Base-by-base conservation (phyloP, 495 filamentous ascomycete genomes). In the Alectoria sarmentosa region DNA sequence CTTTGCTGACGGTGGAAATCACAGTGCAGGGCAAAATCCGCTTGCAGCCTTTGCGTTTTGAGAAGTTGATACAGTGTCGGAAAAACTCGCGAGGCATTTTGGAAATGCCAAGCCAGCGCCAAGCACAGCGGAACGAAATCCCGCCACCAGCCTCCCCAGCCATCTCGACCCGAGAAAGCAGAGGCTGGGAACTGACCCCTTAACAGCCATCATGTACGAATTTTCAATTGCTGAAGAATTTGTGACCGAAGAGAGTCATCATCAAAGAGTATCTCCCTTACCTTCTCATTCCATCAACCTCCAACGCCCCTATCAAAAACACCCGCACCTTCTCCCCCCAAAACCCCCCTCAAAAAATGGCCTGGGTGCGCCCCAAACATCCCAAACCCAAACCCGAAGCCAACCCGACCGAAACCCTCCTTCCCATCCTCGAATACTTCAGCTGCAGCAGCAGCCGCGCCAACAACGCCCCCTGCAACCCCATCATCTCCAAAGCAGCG, bases 71-170 rank as follows among this genome's bases (percentile, higher is more conserved):
- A n/a, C n/a, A n/a, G n/a, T n/a, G n/a, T n/a, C n/a, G n/a, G n/a
- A n/a, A n/a, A n/a, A n/a, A n/a, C n/a, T n/a, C n/a, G n/a, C n/a
- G n/a, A n/a, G n/a, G n/a, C n/a, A n/a, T n/a, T n/a, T n/a, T 7
- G 23, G 9, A 10, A 26, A 28, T 28, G 46, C 46, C 46, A 49
- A 49, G 46, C 46, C 23, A 49, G 2, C 17, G 46, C 46, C 46
- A 49, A 54, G 28, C 11, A 7, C 34, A 34, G 52, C 52, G 52
- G 52, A 55, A 55, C 19, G 2, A 3, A 0, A 13, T 55, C 34
- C 52, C 52, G 52, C 28, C 21, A 55, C 52, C 52, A 55, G 52
- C 52, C 52, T 34, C 17, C 52, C 52, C 52, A 55, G 52, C 52
- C 52, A 55, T 55, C 30, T 34, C 52, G 26, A 55, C 15, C 9